Evolutionary conservation across 208 protist genomes (phyloP).

Genomic region (Crithidia expoeki): DNA sequence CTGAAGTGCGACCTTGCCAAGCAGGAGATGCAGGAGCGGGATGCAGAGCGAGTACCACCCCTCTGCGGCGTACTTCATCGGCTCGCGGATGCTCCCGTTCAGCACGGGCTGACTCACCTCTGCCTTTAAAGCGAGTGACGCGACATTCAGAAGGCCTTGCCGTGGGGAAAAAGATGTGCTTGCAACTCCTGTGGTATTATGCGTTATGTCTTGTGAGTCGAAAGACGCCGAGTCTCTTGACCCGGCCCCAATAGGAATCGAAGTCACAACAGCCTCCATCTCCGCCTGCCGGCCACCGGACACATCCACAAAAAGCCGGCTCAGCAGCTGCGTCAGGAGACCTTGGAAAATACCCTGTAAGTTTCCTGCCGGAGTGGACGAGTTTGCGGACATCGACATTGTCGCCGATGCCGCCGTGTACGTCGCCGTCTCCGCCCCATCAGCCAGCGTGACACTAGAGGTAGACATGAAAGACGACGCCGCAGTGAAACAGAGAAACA

Average conservation of each 20-base stretch:
- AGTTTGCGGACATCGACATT: background rate
- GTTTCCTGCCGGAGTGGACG: conserved; percentile 1
- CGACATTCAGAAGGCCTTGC: background rate
- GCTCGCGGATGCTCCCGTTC: conserved; percentile 20
- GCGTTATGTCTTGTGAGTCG: background rate
- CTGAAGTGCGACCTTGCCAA: conserved; percentile 27
- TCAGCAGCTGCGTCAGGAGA: conserved; percentile 27
- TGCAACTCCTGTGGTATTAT: background rate
- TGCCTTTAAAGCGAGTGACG: background rate
- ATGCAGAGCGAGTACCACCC: conserved; percentile 33
- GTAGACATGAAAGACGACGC: conserved; percentile 28
- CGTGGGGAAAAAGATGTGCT: background rate
- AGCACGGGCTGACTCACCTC: background rate
- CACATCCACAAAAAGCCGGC: conserved; percentile 4
- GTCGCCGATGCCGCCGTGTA: background rate
- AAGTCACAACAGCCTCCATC: background rate
- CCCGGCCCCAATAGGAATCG: no score
- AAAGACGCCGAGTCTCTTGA: background rate
- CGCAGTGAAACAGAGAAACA: conserved; percentile 29
- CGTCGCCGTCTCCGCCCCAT: conserved; percentile 1
- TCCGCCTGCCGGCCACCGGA: background rate
- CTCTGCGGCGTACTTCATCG: conserved; percentile 19
- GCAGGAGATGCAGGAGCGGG: conserved; percentile 31
- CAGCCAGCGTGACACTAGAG: background rate
- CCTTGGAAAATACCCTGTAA: conserved; percentile 14